These are phyloP conservation scores for Aspergillus aculeatus DNA, from an alignment of 2,329 filamentous ascomycete genomes.

Conservation along the genomic window DNA sequence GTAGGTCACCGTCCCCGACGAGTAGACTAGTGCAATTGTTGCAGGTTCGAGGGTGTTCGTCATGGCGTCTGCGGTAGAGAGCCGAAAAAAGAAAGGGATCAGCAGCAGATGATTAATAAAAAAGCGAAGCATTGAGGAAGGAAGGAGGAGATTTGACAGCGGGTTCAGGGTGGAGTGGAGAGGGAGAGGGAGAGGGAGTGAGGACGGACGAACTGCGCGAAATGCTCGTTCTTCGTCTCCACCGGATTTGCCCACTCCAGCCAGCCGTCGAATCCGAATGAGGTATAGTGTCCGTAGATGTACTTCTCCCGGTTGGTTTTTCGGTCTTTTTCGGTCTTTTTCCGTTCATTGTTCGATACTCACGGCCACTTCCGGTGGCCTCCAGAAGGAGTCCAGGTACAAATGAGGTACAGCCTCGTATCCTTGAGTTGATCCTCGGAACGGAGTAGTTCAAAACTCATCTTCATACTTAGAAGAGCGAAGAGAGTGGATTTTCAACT, in stretches of 20 bases:
- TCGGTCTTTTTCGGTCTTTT: not conserved
- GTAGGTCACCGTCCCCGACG: not conserved
- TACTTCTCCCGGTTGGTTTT: not conserved
- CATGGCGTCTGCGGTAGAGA: not conserved
- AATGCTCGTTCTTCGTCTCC: not conserved
- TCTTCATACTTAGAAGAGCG: too few relatives aligned
- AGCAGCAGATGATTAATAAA: not conserved
- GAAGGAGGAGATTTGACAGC: constrained; percentile 1
- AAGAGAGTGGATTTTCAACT: too few relatives aligned
- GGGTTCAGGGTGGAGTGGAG: constrained; percentile 2
- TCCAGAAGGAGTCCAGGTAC: not conserved
- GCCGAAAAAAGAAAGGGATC: not conserved
- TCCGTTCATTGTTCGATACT: not conserved
- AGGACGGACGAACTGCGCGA: constrained; percentile 4
- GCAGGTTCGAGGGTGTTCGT: not conserved
- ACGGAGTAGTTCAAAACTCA: too few relatives aligned
- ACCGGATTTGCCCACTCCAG: constrained; percentile 16
- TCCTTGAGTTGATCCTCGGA: not conserved
- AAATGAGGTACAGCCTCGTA: not conserved
- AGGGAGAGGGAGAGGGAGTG: not conserved
- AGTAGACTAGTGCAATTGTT: too few relatives aligned
- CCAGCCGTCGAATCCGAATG: constrained; percentile 4
- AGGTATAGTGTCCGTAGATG: constrained; percentile 16
- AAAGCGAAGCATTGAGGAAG: not conserved
- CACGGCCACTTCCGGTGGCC: not conserved